phyloP scores from a whole-genome alignment of 2,329 filamentous ascomycete species.

The Monosporascus sp. region DNA sequence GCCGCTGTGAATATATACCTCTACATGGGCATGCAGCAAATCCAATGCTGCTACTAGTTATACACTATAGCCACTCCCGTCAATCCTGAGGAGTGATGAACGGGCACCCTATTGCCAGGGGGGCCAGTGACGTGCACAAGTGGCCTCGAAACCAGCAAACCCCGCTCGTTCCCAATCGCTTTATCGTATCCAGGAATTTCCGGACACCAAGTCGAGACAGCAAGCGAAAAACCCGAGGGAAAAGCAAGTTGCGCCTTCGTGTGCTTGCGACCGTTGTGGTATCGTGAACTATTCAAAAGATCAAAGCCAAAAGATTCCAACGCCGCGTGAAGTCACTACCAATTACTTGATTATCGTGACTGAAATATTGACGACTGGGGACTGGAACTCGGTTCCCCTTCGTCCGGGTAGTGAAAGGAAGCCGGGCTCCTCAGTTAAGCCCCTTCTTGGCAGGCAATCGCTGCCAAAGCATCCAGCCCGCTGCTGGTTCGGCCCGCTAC shows the following conservation, averaged over 20 bases:
- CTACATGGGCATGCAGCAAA: neutral
- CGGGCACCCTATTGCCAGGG: neutral
- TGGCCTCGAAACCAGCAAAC: neutral
- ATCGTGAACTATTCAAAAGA: constrained; percentile 9
- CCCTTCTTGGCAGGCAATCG: constrained; percentile 47
- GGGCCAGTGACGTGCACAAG: neutral
- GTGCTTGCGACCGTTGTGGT: constrained; percentile 24
- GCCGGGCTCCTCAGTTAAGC: constrained; percentile 19
- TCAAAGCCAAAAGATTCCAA: constrained; percentile 1
- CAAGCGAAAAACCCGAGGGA: constrained; percentile 9
- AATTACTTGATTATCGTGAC: constrained; percentile 4
- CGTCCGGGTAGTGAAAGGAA: constrained; percentile 2
- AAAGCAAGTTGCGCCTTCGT: constrained; percentile 23
- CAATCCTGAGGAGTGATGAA: neutral
- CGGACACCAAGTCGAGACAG: neutral
- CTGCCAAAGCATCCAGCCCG: constrained; percentile 51
- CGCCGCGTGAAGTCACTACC: neutral
- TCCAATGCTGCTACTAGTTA: neutral
- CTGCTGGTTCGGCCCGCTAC: constrained; percentile 38
- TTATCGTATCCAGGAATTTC: neutral
- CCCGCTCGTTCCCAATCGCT: neutral
- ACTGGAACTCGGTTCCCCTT: constrained; percentile 8
- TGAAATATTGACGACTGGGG: neutral
- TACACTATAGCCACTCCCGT: neutral
- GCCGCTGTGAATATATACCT: neutral